Conservation (phyloP, 225 moss, liverwort and hornwort species). For the Neckera pumila region DNA sequence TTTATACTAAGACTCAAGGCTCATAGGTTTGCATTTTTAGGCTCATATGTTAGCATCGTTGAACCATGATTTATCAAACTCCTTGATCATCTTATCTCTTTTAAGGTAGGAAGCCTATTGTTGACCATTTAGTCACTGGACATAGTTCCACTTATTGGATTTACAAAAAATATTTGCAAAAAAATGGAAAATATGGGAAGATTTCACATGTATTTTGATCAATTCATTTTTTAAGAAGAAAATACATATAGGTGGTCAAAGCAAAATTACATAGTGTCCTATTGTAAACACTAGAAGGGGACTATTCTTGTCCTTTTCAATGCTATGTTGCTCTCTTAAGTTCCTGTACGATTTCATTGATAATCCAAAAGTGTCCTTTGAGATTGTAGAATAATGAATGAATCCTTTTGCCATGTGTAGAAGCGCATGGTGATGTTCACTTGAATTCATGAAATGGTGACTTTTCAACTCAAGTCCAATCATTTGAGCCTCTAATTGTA, state of each 20-base stretch:
- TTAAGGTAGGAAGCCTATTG: not conserved
- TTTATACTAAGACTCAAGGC: too few species aligned
- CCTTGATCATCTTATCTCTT: not conserved
- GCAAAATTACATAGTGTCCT: not conserved
- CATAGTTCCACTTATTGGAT: not conserved
- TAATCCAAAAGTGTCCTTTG: not conserved
- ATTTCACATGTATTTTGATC: not conserved
- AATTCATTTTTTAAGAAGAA: not conserved
- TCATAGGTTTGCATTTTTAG: too few species aligned
- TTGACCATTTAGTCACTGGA: accelerated
- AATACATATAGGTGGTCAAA: not conserved
- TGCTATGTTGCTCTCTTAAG: not conserved
- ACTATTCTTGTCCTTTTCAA: not conserved
- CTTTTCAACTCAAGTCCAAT: not conserved
- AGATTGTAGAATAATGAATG: not conserved
- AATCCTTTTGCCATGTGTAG: too few species aligned
- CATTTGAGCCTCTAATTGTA: not conserved
- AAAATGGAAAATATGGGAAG: not conserved
- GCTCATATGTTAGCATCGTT: too few species aligned
- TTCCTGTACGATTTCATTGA: not conserved
- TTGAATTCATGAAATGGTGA: not conserved
- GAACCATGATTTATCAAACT: not conserved
- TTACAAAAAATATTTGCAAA: too few species aligned
- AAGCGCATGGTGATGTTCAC: not conserved
- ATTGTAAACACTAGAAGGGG: not conserved